These are phyloP conservation scores for Styphnolobium japonicum DNA, from an alignment of 306 rosid genomes.

Conservation along the genomic window DNA sequence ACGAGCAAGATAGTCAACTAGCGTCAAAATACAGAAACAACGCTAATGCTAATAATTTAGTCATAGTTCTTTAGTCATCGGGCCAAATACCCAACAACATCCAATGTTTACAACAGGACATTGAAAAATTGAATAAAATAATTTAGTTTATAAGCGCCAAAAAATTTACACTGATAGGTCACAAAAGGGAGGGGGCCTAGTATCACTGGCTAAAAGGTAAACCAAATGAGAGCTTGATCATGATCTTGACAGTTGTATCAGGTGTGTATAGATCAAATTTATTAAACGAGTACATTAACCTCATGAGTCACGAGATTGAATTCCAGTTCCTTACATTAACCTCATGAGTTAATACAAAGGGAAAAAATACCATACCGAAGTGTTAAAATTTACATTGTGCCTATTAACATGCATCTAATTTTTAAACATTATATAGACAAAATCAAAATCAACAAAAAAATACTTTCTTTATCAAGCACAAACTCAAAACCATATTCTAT, in stretches of 20 bases:
- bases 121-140: neutral
- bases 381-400: too few species aligned
- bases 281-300: slow-evolving; percentile 35
- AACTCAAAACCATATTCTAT: too few species aligned
- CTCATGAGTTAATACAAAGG: too few species aligned
- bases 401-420: too few species aligned
- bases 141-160: neutral
- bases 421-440: too few species aligned
- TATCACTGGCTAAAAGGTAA: slow-evolving; percentile 8
- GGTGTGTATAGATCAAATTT: slow-evolving; percentile 28
- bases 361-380: too few species aligned
- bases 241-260: slow-evolving; percentile 12
- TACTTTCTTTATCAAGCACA: too few species aligned
- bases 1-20: neutral
- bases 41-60: neutral
- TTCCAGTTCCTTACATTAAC: too few species aligned
- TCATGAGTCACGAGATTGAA: too few species aligned
- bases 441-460: too few species aligned
- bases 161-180: slow-evolving; percentile 20
- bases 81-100: neutral
- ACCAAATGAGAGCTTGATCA: slow-evolving; percentile 20
- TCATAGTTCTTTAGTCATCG: neutral
- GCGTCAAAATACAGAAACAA: neutral
- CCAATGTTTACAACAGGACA: neutral
- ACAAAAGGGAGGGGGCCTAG: slow-evolving; percentile 9